A percentile compares a stretch with the other conserved stretches of the same genome.
Evolutionary conservation across 495 filamentous ascomycete species (phyloP).

Genomic region (Neurospora sp.): DNA sequence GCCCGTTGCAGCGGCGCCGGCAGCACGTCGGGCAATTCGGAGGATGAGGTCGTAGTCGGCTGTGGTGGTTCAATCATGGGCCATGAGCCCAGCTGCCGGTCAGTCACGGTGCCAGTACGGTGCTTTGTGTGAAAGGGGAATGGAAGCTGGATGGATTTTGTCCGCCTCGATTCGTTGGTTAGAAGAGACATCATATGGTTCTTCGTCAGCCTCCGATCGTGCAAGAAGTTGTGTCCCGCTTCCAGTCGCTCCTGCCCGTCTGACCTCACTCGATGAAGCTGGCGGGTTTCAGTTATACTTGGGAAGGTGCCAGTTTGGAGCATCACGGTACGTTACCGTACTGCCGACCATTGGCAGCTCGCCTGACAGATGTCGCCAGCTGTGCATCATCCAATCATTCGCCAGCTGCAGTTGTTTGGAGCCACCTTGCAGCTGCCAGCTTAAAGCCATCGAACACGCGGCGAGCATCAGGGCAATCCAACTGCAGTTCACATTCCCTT

Average conservation of each 20-base stretch:
- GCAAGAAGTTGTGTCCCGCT: neutral
- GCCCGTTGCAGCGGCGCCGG: neutral
- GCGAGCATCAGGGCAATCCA: neutral
- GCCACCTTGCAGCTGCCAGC: neutral
- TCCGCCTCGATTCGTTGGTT: neutral
- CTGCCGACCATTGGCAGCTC: neutral
- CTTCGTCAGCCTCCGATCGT: neutral
- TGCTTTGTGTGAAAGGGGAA: neutral
- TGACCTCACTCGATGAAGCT: neutral
- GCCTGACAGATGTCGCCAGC: neutral
- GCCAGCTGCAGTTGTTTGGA: neutral
- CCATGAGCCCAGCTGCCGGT: neutral
- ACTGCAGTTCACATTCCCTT: neutral
- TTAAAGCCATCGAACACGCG: neutral
- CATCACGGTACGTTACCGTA: neutral
- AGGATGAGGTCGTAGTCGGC: neutral
- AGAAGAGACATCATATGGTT: neutral
- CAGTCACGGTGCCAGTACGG: neutral
- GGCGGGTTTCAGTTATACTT: neutral
- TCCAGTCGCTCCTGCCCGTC: neutral
- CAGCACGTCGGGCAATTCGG: neutral
- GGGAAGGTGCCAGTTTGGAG: neutral
- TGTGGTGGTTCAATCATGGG: neutral
- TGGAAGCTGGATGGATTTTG: neutral
- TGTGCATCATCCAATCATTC: neutral